phyloP scores from a whole-genome alignment of 2,329 filamentous ascomycete species.

The Microsporum ferrugineum region DNA sequence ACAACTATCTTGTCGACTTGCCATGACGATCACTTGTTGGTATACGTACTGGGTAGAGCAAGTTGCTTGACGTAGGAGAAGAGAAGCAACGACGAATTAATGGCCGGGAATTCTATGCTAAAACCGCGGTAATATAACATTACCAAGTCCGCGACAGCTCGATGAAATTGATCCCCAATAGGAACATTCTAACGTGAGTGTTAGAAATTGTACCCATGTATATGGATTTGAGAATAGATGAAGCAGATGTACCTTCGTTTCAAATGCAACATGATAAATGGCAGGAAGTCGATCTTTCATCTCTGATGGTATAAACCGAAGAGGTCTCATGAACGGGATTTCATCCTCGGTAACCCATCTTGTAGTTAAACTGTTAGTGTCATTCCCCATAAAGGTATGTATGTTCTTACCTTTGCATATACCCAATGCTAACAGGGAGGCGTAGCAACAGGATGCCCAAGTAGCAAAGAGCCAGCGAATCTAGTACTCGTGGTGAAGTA shows the following conservation, averaged over 20 bases:
- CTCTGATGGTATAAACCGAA: conserved; percentile 33
- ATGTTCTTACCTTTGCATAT: conserved; percentile 44
- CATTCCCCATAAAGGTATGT: not conserved
- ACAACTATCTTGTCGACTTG: not conserved
- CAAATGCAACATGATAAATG: conserved; percentile 30
- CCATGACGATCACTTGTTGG: not conserved
- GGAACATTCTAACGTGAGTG: conserved; percentile 27
- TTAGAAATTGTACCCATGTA: conserved; percentile 20
- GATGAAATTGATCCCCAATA: conserved; percentile 50
- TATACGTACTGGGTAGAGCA: conserved; percentile 55
- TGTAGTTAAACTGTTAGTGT: conserved; percentile 2
- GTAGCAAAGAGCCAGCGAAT: conserved; percentile 70
- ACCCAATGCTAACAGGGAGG: conserved; percentile 62
- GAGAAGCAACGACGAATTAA: conserved; percentile 59
- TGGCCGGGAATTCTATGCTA: conserved; percentile 56
- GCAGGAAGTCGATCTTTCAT: conserved; percentile 37
- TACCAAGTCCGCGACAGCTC: conserved; percentile 49
- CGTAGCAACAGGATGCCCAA: conserved; percentile 63
- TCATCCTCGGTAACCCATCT: conserved; percentile 56
- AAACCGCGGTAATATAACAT: conserved; percentile 57
- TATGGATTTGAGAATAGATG: not conserved
- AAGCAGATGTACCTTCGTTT: conserved; percentile 26
- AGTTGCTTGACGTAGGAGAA: conserved; percentile 60
- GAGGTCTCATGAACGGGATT: conserved; percentile 59
- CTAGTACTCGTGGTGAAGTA: conserved; percentile 54